phyloP scores from a whole-genome alignment of 2,329 filamentous ascomycete genomes.

The Colletotrichum abscissum region DNA sequence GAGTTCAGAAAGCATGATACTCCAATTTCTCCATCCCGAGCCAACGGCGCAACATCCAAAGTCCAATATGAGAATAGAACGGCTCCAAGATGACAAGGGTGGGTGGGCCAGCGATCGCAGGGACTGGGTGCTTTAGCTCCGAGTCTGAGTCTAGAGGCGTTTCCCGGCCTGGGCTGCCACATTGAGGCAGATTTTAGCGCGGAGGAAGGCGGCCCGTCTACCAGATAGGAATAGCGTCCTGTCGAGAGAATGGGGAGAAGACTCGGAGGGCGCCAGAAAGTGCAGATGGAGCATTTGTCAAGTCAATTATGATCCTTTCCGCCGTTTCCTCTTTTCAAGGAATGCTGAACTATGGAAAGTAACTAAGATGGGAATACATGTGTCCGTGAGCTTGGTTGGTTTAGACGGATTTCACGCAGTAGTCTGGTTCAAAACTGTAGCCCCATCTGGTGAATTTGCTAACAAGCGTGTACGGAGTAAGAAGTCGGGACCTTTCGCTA shows the following conservation, averaged over 20 bases:
- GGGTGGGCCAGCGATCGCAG: constrained; percentile 4
- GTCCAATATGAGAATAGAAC: background rate
- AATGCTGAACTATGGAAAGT: background rate
- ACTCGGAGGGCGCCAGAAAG: background rate
- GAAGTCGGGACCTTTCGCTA: background rate
- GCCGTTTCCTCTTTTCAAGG: background rate
- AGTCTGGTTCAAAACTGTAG: background rate
- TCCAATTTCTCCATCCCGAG: background rate
- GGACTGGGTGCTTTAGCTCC: background rate
- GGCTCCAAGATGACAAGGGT: background rate
- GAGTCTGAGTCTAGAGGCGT: constrained; percentile 1
- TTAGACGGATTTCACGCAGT: no score
- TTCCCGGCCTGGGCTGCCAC: constrained; percentile 9
- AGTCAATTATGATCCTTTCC: background rate
- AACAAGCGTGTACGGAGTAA: no score
- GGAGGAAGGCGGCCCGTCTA: constrained; percentile 38
- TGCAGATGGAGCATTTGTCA: background rate
- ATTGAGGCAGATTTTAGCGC: constrained; percentile 30
- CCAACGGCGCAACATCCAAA: background rate
- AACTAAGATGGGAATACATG: background rate
- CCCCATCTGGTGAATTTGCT: background rate
- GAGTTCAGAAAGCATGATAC: background rate
- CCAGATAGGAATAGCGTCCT: constrained; percentile 36
- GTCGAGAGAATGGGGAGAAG: background rate
- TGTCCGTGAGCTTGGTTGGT: background rate